A percentile compares a stretch with the other conserved stretches of the same genome.
phyloP scores from a whole-genome alignment of 1,284 basidiomycete species.

The Sparassis latifolia region DNA sequence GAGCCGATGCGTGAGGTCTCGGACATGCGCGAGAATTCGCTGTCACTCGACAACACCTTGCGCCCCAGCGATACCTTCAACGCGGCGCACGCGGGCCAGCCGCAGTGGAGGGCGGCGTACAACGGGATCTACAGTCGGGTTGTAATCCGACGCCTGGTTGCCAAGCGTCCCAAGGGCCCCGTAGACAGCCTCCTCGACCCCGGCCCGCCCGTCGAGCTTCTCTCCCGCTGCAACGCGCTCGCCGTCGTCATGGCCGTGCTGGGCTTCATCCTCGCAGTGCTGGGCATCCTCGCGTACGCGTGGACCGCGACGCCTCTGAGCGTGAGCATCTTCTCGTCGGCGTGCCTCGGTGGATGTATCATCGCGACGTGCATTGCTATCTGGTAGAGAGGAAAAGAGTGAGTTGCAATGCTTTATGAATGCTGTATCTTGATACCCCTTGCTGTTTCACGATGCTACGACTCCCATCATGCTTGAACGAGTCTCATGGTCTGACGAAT shows the following conservation, averaged over 20 bases:
- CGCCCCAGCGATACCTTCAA: background rate
- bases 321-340: constrained; percentile 27
- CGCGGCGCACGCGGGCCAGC: no score
- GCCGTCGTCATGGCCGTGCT: constrained; percentile 23
- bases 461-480: no score
- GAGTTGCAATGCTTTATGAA: no score
- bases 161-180: background rate
- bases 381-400: constrained; percentile 1
- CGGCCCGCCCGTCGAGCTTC: constrained; percentile 23
- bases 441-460: no score
- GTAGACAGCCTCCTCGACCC: constrained; percentile 4
- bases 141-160: background rate
- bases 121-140: background rate
- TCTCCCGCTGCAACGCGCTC: constrained; percentile 27
- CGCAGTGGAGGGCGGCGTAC: background rate
- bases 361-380: constrained; percentile 17
- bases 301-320: constrained; percentile 27
- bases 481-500: no score
- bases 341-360: constrained; percentile 22
- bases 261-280: constrained; percentile 29
- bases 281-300: constrained; percentile 29
- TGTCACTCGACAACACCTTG: background rate
- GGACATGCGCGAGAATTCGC: background rate
- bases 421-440: no score
- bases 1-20: background rate